phyloP scores from a whole-genome alignment of 768 basidiomycete genomes.

The Suillus subluteus region DNA sequence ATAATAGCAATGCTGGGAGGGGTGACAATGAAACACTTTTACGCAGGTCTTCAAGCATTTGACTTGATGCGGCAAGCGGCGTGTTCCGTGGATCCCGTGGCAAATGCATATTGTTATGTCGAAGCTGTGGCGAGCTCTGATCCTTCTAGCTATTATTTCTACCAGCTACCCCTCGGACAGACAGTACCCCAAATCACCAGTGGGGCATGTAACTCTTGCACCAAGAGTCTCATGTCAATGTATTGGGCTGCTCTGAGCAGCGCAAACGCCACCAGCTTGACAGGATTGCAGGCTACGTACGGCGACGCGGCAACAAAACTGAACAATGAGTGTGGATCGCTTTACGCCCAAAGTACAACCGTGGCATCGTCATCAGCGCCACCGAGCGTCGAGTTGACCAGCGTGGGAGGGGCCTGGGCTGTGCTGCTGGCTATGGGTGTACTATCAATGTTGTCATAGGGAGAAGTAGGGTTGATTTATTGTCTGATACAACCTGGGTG shows the following conservation, averaged over 20 bases:
- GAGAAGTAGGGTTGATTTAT: neutral
- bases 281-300: slow-evolving; percentile 53
- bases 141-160: slow-evolving; percentile 74
- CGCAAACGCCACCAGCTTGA: slow-evolving; percentile 34
- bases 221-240: slow-evolving; percentile 56
- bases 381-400: slow-evolving; percentile 14
- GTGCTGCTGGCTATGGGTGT: slow-evolving; percentile 18
- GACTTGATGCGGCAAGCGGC: slow-evolving; percentile 60
- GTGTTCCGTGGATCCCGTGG: slow-evolving; percentile 59
- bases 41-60: slow-evolving; percentile 64
- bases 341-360: slow-evolving; percentile 40
- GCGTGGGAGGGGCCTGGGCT: slow-evolving; percentile 15
- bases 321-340: slow-evolving; percentile 52
- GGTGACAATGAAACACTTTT: slow-evolving; percentile 4
- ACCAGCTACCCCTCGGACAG: slow-evolving; percentile 65
- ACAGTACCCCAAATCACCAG: slow-evolving; percentile 50
- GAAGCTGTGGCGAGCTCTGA: slow-evolving; percentile 59
- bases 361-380: slow-evolving; percentile 20
- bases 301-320: slow-evolving; percentile 47
- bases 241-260: slow-evolving; percentile 52
- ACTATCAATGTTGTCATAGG: slow-evolving; percentile 8
- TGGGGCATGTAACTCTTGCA: slow-evolving; percentile 68
- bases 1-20: neutral
- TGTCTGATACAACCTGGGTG: neutral
- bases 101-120: slow-evolving; percentile 75